Evolutionary conservation across 148 eudicot genomes (phyloP), one percentile per base, ranked within the genome.

Genomic region (Euryodendron excelsum): DNA sequence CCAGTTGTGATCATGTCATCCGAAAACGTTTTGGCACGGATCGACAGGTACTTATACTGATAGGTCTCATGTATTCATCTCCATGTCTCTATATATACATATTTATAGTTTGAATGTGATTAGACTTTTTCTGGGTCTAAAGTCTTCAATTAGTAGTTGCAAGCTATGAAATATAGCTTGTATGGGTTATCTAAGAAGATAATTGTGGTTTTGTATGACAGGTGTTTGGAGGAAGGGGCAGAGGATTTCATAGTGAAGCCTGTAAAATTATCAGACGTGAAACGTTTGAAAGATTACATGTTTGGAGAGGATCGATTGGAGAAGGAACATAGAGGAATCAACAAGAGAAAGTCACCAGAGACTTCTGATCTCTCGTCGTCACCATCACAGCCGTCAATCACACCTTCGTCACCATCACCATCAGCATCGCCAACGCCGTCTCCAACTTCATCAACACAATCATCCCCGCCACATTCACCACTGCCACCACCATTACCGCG

Each of bases 201-300:
- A 44, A 44, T 44, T 4, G 15, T 53, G 15, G 0, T 5, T 56
- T 60, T 60, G 12, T 25, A 23, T 28, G 15, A 12, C 33, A 93
- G 97, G 64, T 93, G 98, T 84, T 87, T 93, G 81, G 98, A 91
- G 80, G 98, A 93, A 87, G 98, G 98, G 14, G 98, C 98, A 5
- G 96, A 93, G 76, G 98, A 93, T 75, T 93, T 89, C 69, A 86
- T 93, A 41, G 86, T 93, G 65, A 91, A 93, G 69, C 93, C 98
- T 6, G 98, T 91, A 69, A 90, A 91, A 80, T 76, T 90, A 61
- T 77, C 95, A 0, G 98, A 93, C 72, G 96, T 93, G 47, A 87
- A 88, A 56, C 85, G 95, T 0, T 80, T 93, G n/a, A 91, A 84
- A 63, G 84, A 84, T 30, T 86, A 86, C 86, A 87, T 93, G 98